phyloP scores from a whole-genome alignment of 352 stramenopile species.

The Phytophthora macrochlamydospora region DNA sequence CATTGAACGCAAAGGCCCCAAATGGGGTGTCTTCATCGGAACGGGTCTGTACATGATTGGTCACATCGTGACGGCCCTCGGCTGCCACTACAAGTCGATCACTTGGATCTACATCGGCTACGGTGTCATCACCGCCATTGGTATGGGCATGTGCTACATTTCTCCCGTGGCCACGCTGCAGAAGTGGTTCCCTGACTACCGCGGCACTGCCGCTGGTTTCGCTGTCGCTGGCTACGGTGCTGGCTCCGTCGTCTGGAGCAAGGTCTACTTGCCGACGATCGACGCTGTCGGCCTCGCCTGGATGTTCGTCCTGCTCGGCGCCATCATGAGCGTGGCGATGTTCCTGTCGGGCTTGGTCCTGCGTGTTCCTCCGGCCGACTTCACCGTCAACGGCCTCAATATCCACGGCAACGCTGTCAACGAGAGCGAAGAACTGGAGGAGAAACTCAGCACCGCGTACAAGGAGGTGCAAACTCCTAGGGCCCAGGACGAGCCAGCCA shows the following conservation, averaged over 20 bases:
- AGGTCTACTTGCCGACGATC: conserved; percentile 61
- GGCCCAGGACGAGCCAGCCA: conserved; percentile 20
- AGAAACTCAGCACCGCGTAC: conserved; percentile 52
- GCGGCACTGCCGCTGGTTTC: conserved; percentile 66
- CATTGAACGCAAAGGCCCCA: conserved; percentile 64
- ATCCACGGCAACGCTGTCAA: conserved; percentile 62
- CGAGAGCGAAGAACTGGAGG: conserved; percentile 35
- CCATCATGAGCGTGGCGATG: conserved; percentile 48
- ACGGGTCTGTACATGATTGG: conserved; percentile 52
- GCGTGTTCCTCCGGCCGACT: conserved; percentile 50
- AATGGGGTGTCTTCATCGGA: conserved; percentile 48
- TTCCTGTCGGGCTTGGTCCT: conserved; percentile 51
- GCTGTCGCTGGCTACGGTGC: conserved; percentile 66
- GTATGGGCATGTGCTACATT: conserved; percentile 74
- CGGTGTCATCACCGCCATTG: conserved; percentile 62
- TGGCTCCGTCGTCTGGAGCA: conserved; percentile 65
- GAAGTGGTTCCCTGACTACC: conserved; percentile 82
- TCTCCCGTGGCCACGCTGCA: conserved; percentile 66
- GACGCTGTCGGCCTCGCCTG: conserved; percentile 44
- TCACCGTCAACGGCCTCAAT: conserved; percentile 55
- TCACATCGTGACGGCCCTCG: conserved; percentile 61
- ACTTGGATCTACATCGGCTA: conserved; percentile 68
- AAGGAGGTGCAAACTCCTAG: conserved; percentile 48
- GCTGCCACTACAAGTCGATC: conserved; percentile 57
- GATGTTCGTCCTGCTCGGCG: conserved; percentile 50